Evolutionary conservation across 441 rosid species (phyloP), one percentile per base, ranked within the genome.

Genomic region (Syzygium malaccense): DNA sequence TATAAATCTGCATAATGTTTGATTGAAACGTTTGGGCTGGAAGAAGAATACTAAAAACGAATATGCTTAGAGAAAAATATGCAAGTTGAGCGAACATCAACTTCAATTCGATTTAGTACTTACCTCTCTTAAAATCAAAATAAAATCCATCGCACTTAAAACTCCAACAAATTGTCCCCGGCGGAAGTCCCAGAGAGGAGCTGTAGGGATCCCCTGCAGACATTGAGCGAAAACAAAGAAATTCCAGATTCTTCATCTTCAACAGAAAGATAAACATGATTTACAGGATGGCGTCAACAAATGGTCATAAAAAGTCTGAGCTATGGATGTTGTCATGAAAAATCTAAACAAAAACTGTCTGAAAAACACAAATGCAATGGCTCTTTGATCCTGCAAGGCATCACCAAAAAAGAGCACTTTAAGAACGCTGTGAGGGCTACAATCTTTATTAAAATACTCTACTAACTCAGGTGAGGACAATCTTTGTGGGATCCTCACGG

Each of bases 181-280:
- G 85, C 75, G 84, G 57, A 92, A 91, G 88, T 95, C 96, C 97
- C 97, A 95, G 15, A 95, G 95, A 58, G 97, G 97, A 91, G 96
- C 97, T 53, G 93, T 49, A 54, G 94, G 92, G 87, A 95, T 93
- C 71, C 94, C 96, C 97, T 95, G 92, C 90, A 94, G 93, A 89
- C 53, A 90, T 90, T 87, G 85, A 88, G 87, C 92, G 60, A 93
- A 89, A 92, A 88, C 64, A 83, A 85, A 55, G 51, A 32, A 90
- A 86, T 88, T 54, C 57, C 80, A 90, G 90, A 66, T 88, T 87
- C 90, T 90, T 54, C 87, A 90, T 88, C 90, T 20, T 41, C 83
- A 41, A 75, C n/a, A 12, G 51, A 75, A 41, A 41, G n/a, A 75
- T 13, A 41, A 41, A 41, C n/a, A 75, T 75, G n/a, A 75, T 75